A percentile compares a stretch with the other conserved stretches of the same genome.
Conservation (phyloP, 2,329 filamentous ascomycete genomes). For the Claviceps spartinae region DNA sequence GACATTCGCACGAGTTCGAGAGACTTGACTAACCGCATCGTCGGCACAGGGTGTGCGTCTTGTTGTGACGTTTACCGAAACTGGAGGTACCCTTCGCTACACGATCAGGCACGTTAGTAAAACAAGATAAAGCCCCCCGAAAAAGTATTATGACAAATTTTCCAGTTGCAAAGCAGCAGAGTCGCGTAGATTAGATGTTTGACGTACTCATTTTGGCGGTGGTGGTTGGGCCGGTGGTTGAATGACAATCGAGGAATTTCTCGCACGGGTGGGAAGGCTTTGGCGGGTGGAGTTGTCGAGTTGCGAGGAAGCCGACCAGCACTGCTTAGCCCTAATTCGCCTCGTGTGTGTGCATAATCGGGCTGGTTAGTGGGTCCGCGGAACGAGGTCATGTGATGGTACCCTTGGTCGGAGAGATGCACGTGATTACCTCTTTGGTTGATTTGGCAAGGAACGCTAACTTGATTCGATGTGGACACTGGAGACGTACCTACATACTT, state of each 20-base stretch:
- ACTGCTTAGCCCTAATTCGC: constrained; percentile 22
- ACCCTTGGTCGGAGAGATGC: constrained; percentile 7
- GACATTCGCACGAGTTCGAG: constrained; percentile 2
- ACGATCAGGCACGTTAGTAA: constrained; percentile 15
- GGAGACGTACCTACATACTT: too few relatives aligned
- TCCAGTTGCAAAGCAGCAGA: background rate
- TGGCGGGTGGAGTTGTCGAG: constrained; percentile 24
- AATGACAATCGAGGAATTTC: constrained; percentile 23
- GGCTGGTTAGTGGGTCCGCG: constrained; percentile 10
- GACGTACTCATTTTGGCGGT: constrained; percentile 47
- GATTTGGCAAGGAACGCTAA: background rate
- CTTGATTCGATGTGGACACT: background rate
- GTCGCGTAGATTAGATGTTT: too few relatives aligned
- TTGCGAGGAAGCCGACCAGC: constrained; percentile 11
- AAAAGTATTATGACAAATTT: background rate
- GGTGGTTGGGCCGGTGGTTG: constrained; percentile 26
- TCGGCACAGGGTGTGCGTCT: constrained; percentile 96
- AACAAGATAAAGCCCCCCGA: background rate
- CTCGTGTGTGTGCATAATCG: constrained; percentile 9
- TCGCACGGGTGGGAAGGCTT: constrained; percentile 16
- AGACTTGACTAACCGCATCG: constrained; percentile 70
- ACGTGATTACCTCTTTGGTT: background rate
- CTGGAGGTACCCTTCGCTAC: constrained; percentile 45
- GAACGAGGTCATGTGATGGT: constrained; percentile 19
- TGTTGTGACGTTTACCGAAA: constrained; percentile 69